A percentile compares a stretch with the other conserved stretches of the same genome.
phyloP scores from a whole-genome alignment of 352 stramenopile species.

The Globisporangium cylindrosporum region DNA sequence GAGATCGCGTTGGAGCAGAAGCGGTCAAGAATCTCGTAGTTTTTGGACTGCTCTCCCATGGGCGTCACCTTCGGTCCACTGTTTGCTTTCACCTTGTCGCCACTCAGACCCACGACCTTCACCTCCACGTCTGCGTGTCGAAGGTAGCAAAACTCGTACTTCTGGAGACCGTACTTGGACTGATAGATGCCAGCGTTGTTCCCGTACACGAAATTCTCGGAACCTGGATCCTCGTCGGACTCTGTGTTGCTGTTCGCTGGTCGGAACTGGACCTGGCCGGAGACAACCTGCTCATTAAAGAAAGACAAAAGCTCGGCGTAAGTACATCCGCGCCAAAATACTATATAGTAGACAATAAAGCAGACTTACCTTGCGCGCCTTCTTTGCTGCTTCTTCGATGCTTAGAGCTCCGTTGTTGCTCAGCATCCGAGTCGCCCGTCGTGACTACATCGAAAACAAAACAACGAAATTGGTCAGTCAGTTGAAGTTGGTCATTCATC shows the following conservation, averaged over 20 bases:
- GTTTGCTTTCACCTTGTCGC: slow-evolving; percentile 22
- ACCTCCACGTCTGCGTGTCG: slow-evolving; percentile 32
- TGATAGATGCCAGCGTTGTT: slow-evolving; percentile 60
- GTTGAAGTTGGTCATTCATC: not conserved
- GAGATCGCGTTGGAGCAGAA: slow-evolving; percentile 50
- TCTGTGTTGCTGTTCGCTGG: slow-evolving; percentile 37
- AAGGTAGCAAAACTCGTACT: slow-evolving; percentile 61
- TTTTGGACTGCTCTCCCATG: slow-evolving; percentile 7
- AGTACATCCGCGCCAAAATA: not conserved
- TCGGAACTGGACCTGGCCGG: slow-evolving; percentile 49
- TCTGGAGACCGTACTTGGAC: slow-evolving; percentile 58
- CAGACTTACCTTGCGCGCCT: slow-evolving; percentile 31
- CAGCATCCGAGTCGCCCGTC: slow-evolving; percentile 22
- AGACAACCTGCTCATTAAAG: slow-evolving; percentile 27
- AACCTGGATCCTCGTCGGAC: slow-evolving; percentile 16
- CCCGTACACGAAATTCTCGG: slow-evolving; percentile 45
- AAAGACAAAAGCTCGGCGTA: not conserved
- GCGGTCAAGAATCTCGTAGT: slow-evolving; percentile 47
- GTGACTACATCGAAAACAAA: slow-evolving; percentile 13
- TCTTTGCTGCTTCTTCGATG: slow-evolving; percentile 38
- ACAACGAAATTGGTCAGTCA: not conserved
- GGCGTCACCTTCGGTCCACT: slow-evolving; percentile 20
- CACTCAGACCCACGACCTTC: slow-evolving; percentile 24
- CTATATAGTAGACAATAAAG: not conserved
- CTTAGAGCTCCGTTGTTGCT: slow-evolving; percentile 21